Conservation (phyloP, 73 alveolate species). For the Halteria grandinella region DNA sequence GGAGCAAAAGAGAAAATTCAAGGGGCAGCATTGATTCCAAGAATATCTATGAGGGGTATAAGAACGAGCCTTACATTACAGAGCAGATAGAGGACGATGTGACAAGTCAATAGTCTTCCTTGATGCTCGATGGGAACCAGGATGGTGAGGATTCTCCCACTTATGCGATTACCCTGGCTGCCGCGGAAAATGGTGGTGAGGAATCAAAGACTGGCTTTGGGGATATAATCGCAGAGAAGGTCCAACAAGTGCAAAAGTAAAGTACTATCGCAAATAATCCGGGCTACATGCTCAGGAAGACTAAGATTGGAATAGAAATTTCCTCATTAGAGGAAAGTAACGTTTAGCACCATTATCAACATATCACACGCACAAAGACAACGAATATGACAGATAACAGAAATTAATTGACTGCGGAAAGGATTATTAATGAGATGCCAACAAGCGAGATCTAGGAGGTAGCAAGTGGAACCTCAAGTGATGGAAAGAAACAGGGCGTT, state of each 20-base stretch:
- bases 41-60: too few relatives aligned
- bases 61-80: background rate
- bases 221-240: background rate
- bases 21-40: too few relatives aligned
- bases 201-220: background rate
- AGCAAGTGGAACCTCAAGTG: slow-evolving; percentile 5
- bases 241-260: background rate
- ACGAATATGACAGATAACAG: background rate
- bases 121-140: too few relatives aligned
- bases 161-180: too few relatives aligned
- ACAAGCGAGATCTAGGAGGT: background rate
- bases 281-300: background rate
- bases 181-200: background rate
- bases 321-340: background rate
- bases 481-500: too few relatives aligned
- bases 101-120: too few relatives aligned
- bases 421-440: background rate
- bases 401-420: background rate
- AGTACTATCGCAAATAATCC: background rate
- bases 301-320: slow-evolving; percentile 27
- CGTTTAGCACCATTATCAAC: background rate
- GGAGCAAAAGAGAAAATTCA: too few relatives aligned
- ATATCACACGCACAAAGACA: background rate
- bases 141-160: too few relatives aligned
- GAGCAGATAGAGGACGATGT: too few relatives aligned